These are phyloP conservation scores for Coniochaeta sp. DNA, from an alignment of 2,329 filamentous ascomycete genomes.

Conservation along the genomic window DNA sequence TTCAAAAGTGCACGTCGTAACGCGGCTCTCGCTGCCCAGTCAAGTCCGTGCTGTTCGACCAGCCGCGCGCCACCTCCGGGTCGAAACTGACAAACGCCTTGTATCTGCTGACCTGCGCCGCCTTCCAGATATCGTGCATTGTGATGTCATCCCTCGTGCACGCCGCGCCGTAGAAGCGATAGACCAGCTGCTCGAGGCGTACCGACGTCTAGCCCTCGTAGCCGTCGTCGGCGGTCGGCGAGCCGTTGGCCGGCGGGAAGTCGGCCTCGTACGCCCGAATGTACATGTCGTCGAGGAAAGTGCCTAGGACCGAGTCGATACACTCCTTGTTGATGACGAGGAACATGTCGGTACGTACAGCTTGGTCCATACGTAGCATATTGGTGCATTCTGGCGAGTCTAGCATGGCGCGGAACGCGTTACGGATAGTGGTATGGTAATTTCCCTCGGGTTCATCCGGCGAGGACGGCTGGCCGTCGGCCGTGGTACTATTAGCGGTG, in stretches of 20 bases:
- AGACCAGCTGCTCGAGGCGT: not conserved
- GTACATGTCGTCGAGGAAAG: not conserved
- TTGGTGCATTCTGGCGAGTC: not conserved
- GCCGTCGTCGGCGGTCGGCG: not conserved
- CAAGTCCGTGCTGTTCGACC: not conserved
- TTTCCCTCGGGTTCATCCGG: not conserved
- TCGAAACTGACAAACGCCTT: not conserved
- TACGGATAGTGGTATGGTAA: not conserved
- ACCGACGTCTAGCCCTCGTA: not conserved
- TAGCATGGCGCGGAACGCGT: not conserved
- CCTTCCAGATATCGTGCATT: not conserved
- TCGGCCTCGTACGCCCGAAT: not conserved
- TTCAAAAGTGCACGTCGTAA: not conserved
- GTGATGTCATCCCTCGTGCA: not conserved
- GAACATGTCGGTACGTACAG: not conserved
- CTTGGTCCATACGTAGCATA: not conserved
- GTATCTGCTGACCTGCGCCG: not conserved
- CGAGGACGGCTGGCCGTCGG: not conserved
- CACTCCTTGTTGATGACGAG: not conserved
- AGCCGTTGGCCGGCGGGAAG: not conserved
- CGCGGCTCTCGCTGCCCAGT: not conserved
- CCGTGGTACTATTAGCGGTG: not conserved
- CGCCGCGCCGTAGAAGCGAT: not conserved
- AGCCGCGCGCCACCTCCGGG: not conserved
- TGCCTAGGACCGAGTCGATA: not conserved